Percentiles rank a stretch among this genome's conserved stretches.
These are phyloP conservation scores for Chimonanthus salicifolius DNA, from an alignment of 164 flowering plant genomes.

Conservation along the genomic window DNA sequence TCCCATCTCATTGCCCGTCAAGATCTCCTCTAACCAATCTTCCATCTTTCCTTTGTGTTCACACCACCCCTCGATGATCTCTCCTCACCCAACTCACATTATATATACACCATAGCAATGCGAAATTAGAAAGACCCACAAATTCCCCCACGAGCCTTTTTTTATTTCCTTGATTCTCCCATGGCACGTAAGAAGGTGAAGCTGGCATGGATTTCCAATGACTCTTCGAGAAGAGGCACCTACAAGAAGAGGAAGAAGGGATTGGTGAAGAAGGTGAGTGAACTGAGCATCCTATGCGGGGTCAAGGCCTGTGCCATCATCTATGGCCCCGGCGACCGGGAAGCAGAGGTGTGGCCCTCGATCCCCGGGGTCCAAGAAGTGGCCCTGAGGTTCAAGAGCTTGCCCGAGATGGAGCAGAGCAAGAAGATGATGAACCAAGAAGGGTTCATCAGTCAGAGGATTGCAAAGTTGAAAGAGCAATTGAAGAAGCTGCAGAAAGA, in stretches of 20 bases:
- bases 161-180: background rate
- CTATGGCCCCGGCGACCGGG: conserved; percentile 32
- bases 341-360: conserved; percentile 65
- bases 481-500: conserved; percentile 41
- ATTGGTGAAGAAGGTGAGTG: conserved; percentile 58
- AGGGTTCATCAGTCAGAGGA: conserved; percentile 41
- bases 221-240: conserved; percentile 51
- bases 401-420: conserved; percentile 65
- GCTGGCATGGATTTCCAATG: conserved; percentile 50
- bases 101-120: background rate
- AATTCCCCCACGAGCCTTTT: background rate
- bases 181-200: conserved; percentile 70
- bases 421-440: conserved; percentile 77
- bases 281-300: conserved; percentile 58
- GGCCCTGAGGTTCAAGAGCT: conserved; percentile 31
- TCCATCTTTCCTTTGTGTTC: too few relatives aligned
- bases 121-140: background rate
- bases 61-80: background rate
- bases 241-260: conserved; percentile 66
- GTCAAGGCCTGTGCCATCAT: conserved; percentile 51
- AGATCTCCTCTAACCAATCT: background rate
- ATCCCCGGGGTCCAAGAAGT: conserved; percentile 29
- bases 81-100: background rate
- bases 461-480: conserved; percentile 42
- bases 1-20: background rate